phyloP scores from a whole-genome alignment of 2,329 filamentous ascomycete species.

The Diaporthe sp. region DNA sequence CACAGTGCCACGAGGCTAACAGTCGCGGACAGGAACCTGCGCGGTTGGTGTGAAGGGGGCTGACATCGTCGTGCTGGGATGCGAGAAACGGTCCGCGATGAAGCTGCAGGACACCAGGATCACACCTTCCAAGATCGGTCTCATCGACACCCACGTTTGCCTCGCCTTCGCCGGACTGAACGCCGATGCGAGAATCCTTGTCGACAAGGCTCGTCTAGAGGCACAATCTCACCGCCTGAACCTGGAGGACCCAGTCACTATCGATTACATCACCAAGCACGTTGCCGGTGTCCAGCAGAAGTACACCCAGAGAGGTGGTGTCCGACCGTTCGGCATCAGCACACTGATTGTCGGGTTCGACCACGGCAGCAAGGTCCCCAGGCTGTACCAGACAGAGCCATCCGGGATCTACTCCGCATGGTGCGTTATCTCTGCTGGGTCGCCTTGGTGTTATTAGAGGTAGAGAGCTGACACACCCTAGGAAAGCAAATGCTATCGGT shows the following conservation, averaged over 20 bases:
- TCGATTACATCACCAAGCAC: conserved; percentile 99
- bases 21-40: conserved; percentile 80
- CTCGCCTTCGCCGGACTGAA: conserved; percentile 98
- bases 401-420: conserved; percentile 99
- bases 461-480: conserved; percentile 54
- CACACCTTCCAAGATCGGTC: conserved; percentile 97
- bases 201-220: conserved; percentile 98
- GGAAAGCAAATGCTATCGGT: conserved; percentile 99
- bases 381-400: conserved; percentile 98
- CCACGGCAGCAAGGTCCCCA: conserved; percentile 87
- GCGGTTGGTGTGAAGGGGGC: conserved; percentile 97
- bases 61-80: conserved; percentile 95
- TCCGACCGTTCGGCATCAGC: conserved; percentile 98
- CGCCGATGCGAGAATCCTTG: conserved; percentile 96
- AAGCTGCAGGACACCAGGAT: conserved; percentile 99
- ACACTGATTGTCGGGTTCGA: conserved; percentile 99
- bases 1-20: conserved; percentile 20
- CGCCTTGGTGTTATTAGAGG: not conserved
- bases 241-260: conserved; percentile 95
- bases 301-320: conserved; percentile 99
- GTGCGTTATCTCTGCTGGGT: conserved; percentile 65
- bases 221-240: conserved; percentile 97
- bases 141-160: conserved; percentile 95
- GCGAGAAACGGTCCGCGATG: conserved; percentile 99
- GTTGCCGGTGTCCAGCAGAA: conserved; percentile 97